These are phyloP conservation scores for Exsudoporus frostii DNA, from an alignment of 768 basidiomycete genomes.

Conservation along the genomic window DNA sequence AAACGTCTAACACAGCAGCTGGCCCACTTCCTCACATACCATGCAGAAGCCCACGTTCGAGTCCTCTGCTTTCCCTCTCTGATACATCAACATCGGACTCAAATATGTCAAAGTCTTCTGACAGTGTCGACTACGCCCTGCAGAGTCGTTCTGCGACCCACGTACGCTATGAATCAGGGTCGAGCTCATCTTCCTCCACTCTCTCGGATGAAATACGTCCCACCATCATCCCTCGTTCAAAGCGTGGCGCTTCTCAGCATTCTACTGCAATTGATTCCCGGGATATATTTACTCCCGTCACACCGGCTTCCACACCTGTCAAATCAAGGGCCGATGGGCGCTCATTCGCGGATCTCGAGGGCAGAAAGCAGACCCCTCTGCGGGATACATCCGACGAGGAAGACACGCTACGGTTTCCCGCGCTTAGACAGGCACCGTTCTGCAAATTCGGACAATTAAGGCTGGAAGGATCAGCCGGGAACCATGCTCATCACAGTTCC, in stretches of 20 bases:
- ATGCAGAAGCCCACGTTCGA: constrained; percentile 37
- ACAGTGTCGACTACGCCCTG: constrained; percentile 4
- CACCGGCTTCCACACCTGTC: constrained; percentile 40
- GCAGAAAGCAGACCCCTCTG: constrained; percentile 9
- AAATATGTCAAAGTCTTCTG: background rate
- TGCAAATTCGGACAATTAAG: constrained; percentile 22
- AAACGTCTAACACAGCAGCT: constrained; percentile 52
- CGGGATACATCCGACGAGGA: constrained; percentile 34
- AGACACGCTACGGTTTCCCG: constrained; percentile 19
- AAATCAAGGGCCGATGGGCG: constrained; percentile 8
- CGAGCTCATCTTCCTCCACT: constrained; percentile 37
- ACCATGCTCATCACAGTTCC: constrained; percentile 22
- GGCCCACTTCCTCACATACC: constrained; percentile 64
- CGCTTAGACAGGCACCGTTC: constrained; percentile 22
- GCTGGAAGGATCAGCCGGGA: constrained; percentile 21
- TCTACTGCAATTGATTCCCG: constrained; percentile 16
- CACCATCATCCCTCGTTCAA: constrained; percentile 37
- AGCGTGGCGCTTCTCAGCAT: constrained; percentile 33
- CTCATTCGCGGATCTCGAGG: constrained; percentile 15
- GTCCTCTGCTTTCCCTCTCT: constrained; percentile 8
- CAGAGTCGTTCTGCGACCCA: constrained; percentile 2
- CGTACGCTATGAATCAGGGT: constrained; percentile 25
- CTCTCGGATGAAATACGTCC: constrained; percentile 36
- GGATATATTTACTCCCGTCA: constrained; percentile 38
- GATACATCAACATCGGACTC: constrained; percentile 14